A percentile compares a stretch with the other conserved stretches of the same genome.
These are phyloP conservation scores for Cytospora piceicola DNA, from an alignment of 2,329 filamentous ascomycete genomes.

Conservation along the genomic window DNA sequence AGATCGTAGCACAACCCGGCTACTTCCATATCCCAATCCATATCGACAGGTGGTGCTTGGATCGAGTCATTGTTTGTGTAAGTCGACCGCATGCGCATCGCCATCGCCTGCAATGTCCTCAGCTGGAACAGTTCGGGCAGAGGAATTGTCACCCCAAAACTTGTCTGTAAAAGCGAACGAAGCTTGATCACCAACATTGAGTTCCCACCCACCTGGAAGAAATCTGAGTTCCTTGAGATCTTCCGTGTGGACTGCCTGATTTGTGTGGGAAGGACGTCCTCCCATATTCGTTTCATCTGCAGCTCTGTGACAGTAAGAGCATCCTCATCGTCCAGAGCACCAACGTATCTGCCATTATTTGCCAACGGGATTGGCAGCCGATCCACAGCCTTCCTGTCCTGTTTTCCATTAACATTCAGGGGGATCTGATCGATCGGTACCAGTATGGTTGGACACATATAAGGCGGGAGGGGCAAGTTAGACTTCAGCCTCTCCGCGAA, in stretches of 20 bases:
- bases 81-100: too few relatives aligned
- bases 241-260: too few relatives aligned
- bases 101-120: constrained; percentile 46
- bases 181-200: constrained; percentile 47
- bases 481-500: constrained; percentile 22
- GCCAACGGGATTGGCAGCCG: constrained; percentile 33
- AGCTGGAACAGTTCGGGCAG: constrained; percentile 43
- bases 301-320: background rate
- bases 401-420: constrained; percentile 38
- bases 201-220: constrained; percentile 48
- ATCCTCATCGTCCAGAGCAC: background rate
- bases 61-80: too few relatives aligned
- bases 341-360: background rate
- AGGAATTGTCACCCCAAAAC: constrained; percentile 38
- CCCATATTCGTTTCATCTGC: constrained; percentile 1
- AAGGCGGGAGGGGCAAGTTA: constrained; percentile 37
- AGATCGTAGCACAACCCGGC: background rate
- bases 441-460: constrained; percentile 41
- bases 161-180: constrained; percentile 39
- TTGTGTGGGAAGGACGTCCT: background rate
- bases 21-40: constrained; percentile 33
- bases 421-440: constrained; percentile 39
- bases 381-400: constrained; percentile 38
- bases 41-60: constrained; percentile 32
- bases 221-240: constrained; percentile 38